phyloP scores from a whole-genome alignment of 129 eudicot genomes.

The Tagetes patula region DNA sequence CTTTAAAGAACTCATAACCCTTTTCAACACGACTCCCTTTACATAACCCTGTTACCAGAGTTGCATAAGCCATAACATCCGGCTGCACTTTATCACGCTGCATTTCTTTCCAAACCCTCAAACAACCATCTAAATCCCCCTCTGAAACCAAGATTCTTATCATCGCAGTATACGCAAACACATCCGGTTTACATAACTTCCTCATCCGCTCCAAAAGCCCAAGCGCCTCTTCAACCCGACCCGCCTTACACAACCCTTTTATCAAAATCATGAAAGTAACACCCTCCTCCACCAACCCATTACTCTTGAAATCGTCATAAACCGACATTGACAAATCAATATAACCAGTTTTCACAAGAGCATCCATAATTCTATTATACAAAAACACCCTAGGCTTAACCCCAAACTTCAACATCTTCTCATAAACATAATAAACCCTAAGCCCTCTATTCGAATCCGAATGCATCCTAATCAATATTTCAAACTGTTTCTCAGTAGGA shows the following conservation, averaged over 20 bases:
- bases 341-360: constrained; percentile 70
- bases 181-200: constrained; percentile 77
- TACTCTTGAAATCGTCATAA: constrained; percentile 70
- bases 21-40: constrained; percentile 56
- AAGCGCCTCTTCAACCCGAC: constrained; percentile 58
- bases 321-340: constrained; percentile 69
- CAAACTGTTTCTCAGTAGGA: constrained; percentile 87
- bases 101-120: constrained; percentile 89
- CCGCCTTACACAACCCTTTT: constrained; percentile 87
- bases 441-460: constrained; percentile 84
- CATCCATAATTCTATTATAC: constrained; percentile 86
- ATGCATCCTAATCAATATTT: constrained; percentile 90
- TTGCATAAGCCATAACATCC: constrained; percentile 86
- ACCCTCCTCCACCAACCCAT: constrained; percentile 66
- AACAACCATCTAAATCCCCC: constrained; percentile 73
- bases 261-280: constrained; percentile 78
- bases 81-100: constrained; percentile 67
- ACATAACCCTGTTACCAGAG: constrained; percentile 68
- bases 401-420: constrained; percentile 91
- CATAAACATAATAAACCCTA: constrained; percentile 85
- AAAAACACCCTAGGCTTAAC: constrained; percentile 79
- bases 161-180: constrained; percentile 96
- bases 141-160: constrained; percentile 62
- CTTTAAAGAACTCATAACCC: constrained; percentile 67
- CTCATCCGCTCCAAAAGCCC: constrained; percentile 62